phyloP scores from a whole-genome alignment of 2,329 filamentous ascomycete species.

The Fusarium falciforme region DNA sequence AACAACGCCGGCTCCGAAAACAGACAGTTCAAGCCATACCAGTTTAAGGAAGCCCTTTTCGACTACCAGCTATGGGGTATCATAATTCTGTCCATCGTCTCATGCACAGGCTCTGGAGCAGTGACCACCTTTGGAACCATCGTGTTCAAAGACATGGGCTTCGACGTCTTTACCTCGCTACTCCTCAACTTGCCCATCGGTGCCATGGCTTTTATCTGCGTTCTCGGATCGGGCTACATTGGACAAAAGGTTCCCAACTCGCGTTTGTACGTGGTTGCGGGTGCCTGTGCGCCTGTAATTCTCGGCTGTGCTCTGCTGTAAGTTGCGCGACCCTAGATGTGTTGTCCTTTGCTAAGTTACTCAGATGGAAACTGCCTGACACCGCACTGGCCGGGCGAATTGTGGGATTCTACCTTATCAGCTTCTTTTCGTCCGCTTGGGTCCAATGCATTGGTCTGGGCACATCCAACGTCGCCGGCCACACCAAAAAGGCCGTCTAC shows the following conservation, averaged over 20 bases:
- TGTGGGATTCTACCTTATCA: constrained; percentile 46
- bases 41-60: constrained; percentile 42
- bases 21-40: constrained; percentile 42
- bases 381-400: constrained; percentile 40
- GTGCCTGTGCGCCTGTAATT: constrained; percentile 44
- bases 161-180: constrained; percentile 48
- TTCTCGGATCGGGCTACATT: constrained; percentile 47
- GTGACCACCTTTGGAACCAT: constrained; percentile 48
- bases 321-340: not conserved
- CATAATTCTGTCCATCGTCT: constrained; percentile 44
- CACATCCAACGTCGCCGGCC: constrained; percentile 48
- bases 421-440: constrained; percentile 47
- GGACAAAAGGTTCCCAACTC: constrained; percentile 39
- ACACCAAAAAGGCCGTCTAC: constrained; percentile 48
- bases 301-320: constrained; percentile 37
- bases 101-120: constrained; percentile 45
- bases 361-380: constrained; percentile 41
- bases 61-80: constrained; percentile 48
- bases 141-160: constrained; percentile 50
- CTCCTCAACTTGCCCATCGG: constrained; percentile 49
- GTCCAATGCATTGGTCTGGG: constrained; percentile 47
- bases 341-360: not conserved
- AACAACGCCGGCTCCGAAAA: constrained; percentile 46
- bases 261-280: constrained; percentile 44
- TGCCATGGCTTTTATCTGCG: constrained; percentile 45